Base-by-base conservation (phyloP, 2,329 filamentous ascomycete species). In the Phoma sp. region DNA sequence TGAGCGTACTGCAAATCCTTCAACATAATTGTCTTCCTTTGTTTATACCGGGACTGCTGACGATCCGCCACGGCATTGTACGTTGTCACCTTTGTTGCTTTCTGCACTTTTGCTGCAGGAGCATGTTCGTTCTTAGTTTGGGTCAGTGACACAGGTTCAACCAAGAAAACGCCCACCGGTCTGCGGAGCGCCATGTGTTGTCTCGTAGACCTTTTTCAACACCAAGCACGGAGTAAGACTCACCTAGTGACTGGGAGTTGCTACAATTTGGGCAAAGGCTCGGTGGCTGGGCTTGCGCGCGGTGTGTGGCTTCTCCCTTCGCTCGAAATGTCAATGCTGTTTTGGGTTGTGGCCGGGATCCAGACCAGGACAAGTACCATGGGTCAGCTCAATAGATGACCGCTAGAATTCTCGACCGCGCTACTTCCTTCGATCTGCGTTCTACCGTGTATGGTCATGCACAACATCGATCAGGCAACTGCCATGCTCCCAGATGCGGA, bases 161-260 rank as follows among this genome's bases (percentile, higher is more conserved):
- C 10, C 47, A 55, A 18, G 4, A 46, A 33, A 39, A 32, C 27
- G 4, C 46, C 42, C 41, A 50, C 41, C 25, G 24, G 24, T 55
- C 18, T 30, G 32, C 18, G 37, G 37, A 10, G 32, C 46, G 37
- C 25, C 29, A 46, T 11, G 18, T 38, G 18, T 11, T 50, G 30
- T 29, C 45, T 27, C 4, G 7, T 14, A 35, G 2, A 33, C 25
- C 6, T 6, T 30, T 22, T 25, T 18, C 30, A 33, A 40, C 11
- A 8, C 9, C 14, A 4, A 35, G 18, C 30, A 38, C 6, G 46
- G 14, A 13, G 33, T 23, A 7, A 32, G 13, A 24, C n/a, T 36
- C n/a, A 25, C 5, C 25, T 29, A 18, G 25, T 32, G 14, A 49
- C 33, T 32, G 42, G 6, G 7, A 22, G 25, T 7, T 42, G 27